Base-by-base conservation (phyloP, 1,284 basidiomycete species). In the Termitomyces sp. region DNA sequence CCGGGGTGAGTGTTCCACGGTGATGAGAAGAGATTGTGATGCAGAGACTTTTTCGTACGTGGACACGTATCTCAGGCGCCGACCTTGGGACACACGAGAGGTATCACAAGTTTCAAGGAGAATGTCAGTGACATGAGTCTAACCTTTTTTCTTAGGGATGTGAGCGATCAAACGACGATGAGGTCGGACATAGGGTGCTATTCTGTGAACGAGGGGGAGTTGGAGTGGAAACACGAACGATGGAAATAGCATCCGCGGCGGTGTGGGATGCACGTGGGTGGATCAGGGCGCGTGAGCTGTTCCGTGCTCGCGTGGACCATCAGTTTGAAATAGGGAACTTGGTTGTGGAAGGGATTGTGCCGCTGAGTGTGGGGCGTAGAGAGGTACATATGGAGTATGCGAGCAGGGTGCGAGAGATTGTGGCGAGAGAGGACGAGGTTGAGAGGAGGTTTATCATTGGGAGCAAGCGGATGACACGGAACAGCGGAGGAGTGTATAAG, bases 361-460 rank as follows among this genome's bases (percentile, higher is more conserved):
- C 65, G 40, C 52, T 60, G 58, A 52, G 53, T 37, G 52, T 60
- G 50, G 72, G 74, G 39, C 70, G 73, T 34, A 63, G 66, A 24
- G 71, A 74, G 56, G 68, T 84, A 46, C 73, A 80, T 60, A 66
- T 86, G 61, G 89, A 95, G 46, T 88, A 91, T 64, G 72, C 82
- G 56, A 86, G 93, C 24, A 80, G 78, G 67, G 70, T 93, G 39
- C 76, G 84, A 52, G 61, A 71, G 51, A 88, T 96, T 67, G 81
- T 88, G n/a, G 64, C 56, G 13, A 72, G 73, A 21, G 92, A 96
- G 60, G 90, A 93, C 59, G 65, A 55, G 53, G 62, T 72, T 50
- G 76, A 77, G 64, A 57, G 54, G 42, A 55, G 50, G 46, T 49
- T 52, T 45, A 44, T 37, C 46, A 44, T 37, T 30, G 33, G 63